Evolutionary conservation across 176 grass and related monocot species (phyloP).

Genomic region (Pontederia crassipes): DNA sequence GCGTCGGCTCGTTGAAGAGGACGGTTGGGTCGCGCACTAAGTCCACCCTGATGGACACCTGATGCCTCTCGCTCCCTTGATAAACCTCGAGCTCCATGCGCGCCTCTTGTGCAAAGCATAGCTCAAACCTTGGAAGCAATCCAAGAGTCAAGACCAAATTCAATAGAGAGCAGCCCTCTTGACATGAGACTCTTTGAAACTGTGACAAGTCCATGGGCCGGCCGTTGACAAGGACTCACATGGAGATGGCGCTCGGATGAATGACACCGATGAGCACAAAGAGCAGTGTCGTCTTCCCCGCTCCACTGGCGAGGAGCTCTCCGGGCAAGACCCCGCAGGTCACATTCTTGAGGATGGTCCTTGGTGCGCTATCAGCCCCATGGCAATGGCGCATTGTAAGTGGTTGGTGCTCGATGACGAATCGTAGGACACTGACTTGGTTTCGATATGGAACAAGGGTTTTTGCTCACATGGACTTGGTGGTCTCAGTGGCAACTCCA

Average conservation of each 20-base stretch:
- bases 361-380: too few species aligned
- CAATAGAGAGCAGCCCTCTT: too few species aligned
- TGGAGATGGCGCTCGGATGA: conserved; percentile 23
- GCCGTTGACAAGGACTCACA: conserved; percentile 57
- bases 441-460: conserved; percentile 51
- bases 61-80: conserved; percentile 58
- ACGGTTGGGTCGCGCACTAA: conserved; percentile 79
- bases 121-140: too few species aligned
- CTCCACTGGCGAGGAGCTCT: conserved; percentile 60
- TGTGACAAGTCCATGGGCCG: conserved; percentile 46
- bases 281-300: conserved; percentile 76
- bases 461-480: conserved; percentile 19
- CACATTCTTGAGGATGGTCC: conserved; percentile 7
- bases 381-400: background rate
- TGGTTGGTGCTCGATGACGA: conserved; percentile 12
- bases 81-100: conserved; percentile 10
- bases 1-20: conserved; percentile 63
- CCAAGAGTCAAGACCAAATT: too few species aligned
- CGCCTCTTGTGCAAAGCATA: background rate
- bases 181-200: conserved; percentile 53
- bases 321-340: conserved; percentile 52
- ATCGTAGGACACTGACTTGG: conserved; percentile 46
- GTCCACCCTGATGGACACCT: conserved; percentile 73
- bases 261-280: conserved; percentile 65
- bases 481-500: conserved; percentile 27